phyloP scores from a whole-genome alignment of 352 stramenopile species.

The Globisporangium ultimum region DNA sequence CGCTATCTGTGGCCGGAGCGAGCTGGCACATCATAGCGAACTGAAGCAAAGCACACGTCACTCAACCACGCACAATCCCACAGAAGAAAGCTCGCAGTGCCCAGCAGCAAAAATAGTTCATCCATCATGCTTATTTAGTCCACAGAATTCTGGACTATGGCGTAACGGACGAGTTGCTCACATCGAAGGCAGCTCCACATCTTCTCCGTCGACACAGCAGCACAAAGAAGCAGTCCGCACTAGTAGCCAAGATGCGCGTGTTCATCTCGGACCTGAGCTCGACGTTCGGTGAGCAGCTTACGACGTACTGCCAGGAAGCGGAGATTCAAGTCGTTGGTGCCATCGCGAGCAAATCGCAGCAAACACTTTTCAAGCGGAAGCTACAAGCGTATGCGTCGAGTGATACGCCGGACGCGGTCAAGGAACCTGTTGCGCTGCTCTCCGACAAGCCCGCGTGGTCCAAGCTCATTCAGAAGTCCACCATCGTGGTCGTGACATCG shows the following conservation, averaged over 20 bases:
- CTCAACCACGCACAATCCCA: background rate
- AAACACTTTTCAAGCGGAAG: conserved; percentile 41
- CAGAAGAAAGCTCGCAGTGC: background rate
- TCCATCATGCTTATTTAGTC: background rate
- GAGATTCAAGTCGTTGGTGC: conserved; percentile 70
- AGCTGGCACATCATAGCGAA: background rate
- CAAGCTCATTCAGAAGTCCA: conserved; percentile 50
- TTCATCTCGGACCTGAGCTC: conserved; percentile 73
- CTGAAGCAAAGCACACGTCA: background rate
- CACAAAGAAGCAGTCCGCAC: too few relatives aligned
- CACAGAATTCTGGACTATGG: background rate
- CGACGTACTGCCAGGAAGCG: conserved; percentile 50
- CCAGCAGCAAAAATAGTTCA: background rate
- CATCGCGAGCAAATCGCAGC: conserved; percentile 38
- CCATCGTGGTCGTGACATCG: conserved; percentile 46
- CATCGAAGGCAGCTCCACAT: background rate
- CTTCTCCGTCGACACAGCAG: too few relatives aligned
- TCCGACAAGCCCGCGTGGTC: conserved; percentile 43
- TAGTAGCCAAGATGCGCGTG: conserved; percentile 41
- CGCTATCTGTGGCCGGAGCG: background rate
- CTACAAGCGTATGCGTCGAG: conserved; percentile 57
- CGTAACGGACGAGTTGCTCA: conserved; percentile 6
- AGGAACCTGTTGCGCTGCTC: conserved; percentile 49
- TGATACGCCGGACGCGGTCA: conserved; percentile 37
- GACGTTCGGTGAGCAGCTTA: conserved; percentile 50